Evolutionary conservation across 192 early-diverging fungal genomes (phyloP), one percentile per base, ranked within the genome.

Genomic region (Umbelopsis vinacea): DNA sequence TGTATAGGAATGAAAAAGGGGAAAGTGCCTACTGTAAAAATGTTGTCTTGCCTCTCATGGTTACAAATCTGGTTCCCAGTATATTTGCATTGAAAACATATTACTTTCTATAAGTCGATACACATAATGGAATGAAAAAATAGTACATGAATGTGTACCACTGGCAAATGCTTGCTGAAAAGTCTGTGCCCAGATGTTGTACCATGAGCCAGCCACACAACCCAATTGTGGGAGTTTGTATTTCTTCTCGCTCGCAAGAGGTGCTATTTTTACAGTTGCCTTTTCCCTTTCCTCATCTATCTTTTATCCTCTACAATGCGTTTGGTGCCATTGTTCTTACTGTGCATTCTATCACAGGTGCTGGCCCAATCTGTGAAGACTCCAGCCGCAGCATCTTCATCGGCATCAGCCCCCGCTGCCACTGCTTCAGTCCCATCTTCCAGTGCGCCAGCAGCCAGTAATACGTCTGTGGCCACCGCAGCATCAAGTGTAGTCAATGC

Each of bases 371-470:
- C 57, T 12, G 57, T 63, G 29, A 63, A 33, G 38, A 63, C 57
- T 38, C 57, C 57, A 15, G 57, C 33, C 23, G 57, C 57, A 63
- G 57, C 57, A 3, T 22, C 57, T 37, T 63, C 57, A 22, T 57
- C 54, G 6, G 40, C 40, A 43, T 43, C 40, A 6, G 2, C 40
- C 40, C 0, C 40, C 6, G 40, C 40, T 43, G 33, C 57, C 11
- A 6, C 19, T 37, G 14, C 35, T 19, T 0, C 33, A 1, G 4
- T 35, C 7, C 29, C 29, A 63, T 22, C 57, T 1, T 63, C 57
- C 11, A 37, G 29, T 7, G 26, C 33, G 17, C 15, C 57, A 63
- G 57, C 57, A 17, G 10, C 57, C 33, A 37, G 29, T 17, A 37
- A 29, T n/a, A 35, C 29, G 0, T 22, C 33, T 63, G 8, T 38